Conservation (phyloP, 805 yeast species). For the Candida loeiensis region DNA sequence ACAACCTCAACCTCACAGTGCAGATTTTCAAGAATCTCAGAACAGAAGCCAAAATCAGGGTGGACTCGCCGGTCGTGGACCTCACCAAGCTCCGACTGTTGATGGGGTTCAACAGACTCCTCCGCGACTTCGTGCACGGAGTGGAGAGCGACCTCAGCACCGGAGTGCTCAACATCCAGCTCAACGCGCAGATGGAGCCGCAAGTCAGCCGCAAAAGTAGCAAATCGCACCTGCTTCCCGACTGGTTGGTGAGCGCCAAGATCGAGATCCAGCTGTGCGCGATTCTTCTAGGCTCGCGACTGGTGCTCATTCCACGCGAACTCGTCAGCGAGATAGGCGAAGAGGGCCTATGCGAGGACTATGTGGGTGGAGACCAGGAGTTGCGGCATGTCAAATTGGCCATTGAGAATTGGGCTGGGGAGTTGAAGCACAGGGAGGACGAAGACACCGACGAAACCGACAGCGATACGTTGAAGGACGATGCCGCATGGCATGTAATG, state of each 20-base stretch:
- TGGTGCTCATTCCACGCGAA: conserved; percentile 32
- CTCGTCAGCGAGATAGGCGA: conserved; percentile 13
- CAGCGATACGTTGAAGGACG: too few relatives aligned
- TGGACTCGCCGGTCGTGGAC: conserved; percentile 22
- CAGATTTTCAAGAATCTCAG: conserved; percentile 27
- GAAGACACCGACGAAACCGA: conserved; percentile 10
- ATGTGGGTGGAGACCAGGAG: conserved; percentile 17
- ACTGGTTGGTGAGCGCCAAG: conserved; percentile 30
- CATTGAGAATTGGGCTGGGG: conserved; percentile 12
- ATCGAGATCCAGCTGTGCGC: conserved; percentile 15
- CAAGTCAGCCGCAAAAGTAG: conserved; percentile 3
- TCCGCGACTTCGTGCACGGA: conserved; percentile 23
- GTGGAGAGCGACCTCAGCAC: conserved; percentile 22
- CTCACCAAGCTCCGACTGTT: conserved; percentile 29
- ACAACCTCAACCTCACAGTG: conserved; percentile 3
- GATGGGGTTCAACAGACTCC: conserved; percentile 28
- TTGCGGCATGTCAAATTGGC: conserved; percentile 18
- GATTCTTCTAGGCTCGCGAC: conserved; percentile 35
- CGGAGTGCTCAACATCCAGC: conserved; percentile 28
- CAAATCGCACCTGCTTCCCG: conserved; percentile 20
- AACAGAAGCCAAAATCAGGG: conserved; percentile 18
- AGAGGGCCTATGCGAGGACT: conserved; percentile 16
- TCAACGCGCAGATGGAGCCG: conserved; percentile 14
- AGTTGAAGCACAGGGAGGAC: neutral
- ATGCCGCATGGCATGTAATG: conserved; percentile 20